A percentile compares a stretch with the other conserved stretches of the same genome.
These are phyloP conservation scores for Colletotrichum siamense DNA, from an alignment of 2,329 filamentous ascomycete species.

Conservation along the genomic window DNA sequence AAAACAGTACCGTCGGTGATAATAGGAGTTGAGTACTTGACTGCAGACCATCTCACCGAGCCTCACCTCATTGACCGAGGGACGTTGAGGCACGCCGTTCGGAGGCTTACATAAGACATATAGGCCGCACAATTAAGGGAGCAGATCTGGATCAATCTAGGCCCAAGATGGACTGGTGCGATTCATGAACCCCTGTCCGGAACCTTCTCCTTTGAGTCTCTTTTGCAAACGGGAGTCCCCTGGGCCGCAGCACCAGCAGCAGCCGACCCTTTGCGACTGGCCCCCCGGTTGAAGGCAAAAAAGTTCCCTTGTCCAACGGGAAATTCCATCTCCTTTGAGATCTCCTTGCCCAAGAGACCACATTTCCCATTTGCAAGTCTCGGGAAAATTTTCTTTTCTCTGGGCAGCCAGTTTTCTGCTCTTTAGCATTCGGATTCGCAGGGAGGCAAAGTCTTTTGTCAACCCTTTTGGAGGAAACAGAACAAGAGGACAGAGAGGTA, in stretches of 20 bases:
- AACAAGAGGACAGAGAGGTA: not conserved
- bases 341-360: slow-evolving; percentile 14
- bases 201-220: slow-evolving; percentile 16
- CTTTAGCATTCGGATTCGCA: not conserved
- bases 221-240: slow-evolving; percentile 3
- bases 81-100: not conserved
- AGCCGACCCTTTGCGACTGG: not conserved
- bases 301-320: slow-evolving; percentile 15
- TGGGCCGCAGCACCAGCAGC: not conserved
- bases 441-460: not conserved
- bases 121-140: slow-evolving; percentile 16
- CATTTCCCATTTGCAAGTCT: slow-evolving; percentile 10
- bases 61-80: not conserved
- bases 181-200: slow-evolving; percentile 14
- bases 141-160: slow-evolving; percentile 16
- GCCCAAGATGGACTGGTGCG: slow-evolving; percentile 5
- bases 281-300: slow-evolving; percentile 10
- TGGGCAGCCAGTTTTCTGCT: not conserved
- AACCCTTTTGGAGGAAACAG: not conserved
- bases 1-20: not conserved
- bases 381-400: not conserved
- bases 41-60: not conserved
- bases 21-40: no score
- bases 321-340: slow-evolving; percentile 17
- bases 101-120: not conserved